phyloP scores from a whole-genome alignment of 192 early-diverging fungal genomes.

The Podila verticillata region DNA sequence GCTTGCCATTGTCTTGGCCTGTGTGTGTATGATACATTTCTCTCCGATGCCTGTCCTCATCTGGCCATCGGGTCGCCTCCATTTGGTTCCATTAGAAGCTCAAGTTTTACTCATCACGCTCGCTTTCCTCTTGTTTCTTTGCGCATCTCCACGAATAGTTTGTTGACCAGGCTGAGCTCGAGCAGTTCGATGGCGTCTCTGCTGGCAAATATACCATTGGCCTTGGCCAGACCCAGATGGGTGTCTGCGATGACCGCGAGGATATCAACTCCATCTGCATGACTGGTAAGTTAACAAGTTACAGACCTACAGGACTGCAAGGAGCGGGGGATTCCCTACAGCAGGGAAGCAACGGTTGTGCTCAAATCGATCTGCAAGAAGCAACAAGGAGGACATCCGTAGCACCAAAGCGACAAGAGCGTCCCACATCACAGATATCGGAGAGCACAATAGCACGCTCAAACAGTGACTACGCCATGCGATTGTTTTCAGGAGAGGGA shows the following conservation, averaged over 20 bases:
- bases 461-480: not conserved
- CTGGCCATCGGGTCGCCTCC: no score
- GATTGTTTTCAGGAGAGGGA: no score
- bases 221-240: constrained; percentile 96
- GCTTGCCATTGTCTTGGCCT: no score
- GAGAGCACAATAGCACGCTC: not conserved
- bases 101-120: not conserved
- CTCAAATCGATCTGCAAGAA: no score
- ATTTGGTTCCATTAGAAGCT: not conserved
- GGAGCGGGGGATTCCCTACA: not conserved
- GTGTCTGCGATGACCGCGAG: constrained; percentile 95
- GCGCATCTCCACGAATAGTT: constrained; percentile 46
- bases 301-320: not conserved
- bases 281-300: constrained; percentile 67
- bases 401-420: no score
- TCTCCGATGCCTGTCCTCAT: no score
- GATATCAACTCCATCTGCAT: constrained; percentile 91
- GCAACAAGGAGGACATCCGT: no score
- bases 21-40: no score
- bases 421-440: no score
- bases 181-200: constrained; percentile 92
- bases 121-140: not conserved
- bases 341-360: not conserved
- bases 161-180: constrained; percentile 72
- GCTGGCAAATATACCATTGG: constrained; percentile 99